These are phyloP conservation scores for Leishmania gerbilli DNA, from an alignment of 208 protist species.

Conservation along the genomic window DNA sequence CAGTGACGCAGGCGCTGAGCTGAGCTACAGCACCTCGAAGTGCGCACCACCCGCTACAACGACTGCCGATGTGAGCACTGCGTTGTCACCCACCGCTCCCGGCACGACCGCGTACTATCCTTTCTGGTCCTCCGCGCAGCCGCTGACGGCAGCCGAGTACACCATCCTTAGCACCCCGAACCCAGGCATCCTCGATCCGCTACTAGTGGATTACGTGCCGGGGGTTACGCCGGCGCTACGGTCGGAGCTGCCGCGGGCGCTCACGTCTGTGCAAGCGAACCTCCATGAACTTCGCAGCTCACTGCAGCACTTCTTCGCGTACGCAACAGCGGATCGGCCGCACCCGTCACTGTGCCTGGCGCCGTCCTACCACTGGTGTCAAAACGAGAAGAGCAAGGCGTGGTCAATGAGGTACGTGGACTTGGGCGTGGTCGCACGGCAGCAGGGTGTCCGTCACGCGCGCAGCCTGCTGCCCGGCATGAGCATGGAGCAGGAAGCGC, in stretches of 20 bases:
- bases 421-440: constrained; percentile 43
- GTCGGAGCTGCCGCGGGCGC: constrained; percentile 1
- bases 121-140: constrained; percentile 40
- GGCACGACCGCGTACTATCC: constrained; percentile 7
- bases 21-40: neutral
- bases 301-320: constrained; percentile 17
- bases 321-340: constrained; percentile 35
- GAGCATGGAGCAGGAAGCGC: constrained; percentile 15
- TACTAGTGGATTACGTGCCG: constrained; percentile 61
- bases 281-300: neutral
- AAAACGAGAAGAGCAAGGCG: constrained; percentile 55
- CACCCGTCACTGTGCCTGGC: constrained; percentile 67
- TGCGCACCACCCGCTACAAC: neutral
- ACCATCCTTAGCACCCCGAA: constrained; percentile 66
- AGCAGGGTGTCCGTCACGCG: constrained; percentile 46
- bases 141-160: constrained; percentile 81
- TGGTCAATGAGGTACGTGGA: constrained; percentile 87
- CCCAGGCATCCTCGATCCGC: constrained; percentile 33
- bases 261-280: neutral
- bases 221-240: constrained; percentile 27
- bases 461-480: constrained; percentile 47
- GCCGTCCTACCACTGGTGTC: constrained; percentile 77
- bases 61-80: neutral
- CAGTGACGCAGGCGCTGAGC: constrained; percentile 9
- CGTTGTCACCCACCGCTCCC: neutral